phyloP scores from a whole-genome alignment of 2,329 filamentous ascomycete genomes.

The Aspergillus nomiae region DNA sequence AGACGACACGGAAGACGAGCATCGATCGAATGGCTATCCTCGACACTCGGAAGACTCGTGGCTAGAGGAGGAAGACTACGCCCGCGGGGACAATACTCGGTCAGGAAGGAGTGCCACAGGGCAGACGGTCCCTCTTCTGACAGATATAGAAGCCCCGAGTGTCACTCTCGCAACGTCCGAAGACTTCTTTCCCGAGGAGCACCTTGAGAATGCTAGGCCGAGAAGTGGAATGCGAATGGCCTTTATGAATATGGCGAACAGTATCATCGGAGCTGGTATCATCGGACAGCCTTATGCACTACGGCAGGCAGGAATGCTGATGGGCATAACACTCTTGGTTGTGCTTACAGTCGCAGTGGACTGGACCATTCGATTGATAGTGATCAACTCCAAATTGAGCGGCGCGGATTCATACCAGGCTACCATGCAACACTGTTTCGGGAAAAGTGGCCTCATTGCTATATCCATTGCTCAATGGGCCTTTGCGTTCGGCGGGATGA shows the following conservation, averaged over 20 bases:
- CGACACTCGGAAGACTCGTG: conserved; percentile 39
- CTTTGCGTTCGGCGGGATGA: conserved; percentile 98
- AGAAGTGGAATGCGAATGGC: conserved; percentile 84
- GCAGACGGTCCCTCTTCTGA: conserved; percentile 70
- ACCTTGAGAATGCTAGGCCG: conserved; percentile 66
- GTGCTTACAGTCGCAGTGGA: conserved; percentile 82
- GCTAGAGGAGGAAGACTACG: conserved; percentile 64
- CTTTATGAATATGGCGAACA: conserved; percentile 99
- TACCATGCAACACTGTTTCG: conserved; percentile 95
- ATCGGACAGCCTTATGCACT: conserved; percentile 95
- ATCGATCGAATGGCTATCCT: conserved; percentile 33
- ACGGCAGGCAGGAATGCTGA: conserved; percentile 81
- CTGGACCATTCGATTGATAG: conserved; percentile 97
- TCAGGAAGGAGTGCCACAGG: conserved; percentile 43
- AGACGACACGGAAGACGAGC: conserved; percentile 32
- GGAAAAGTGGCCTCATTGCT: conserved; percentile 80
- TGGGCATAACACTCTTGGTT: conserved; percentile 77
- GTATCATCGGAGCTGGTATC: conserved; percentile 79
- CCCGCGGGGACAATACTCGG: conserved; percentile 46
- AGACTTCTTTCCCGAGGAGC: conserved; percentile 59
- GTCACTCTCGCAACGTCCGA: conserved; percentile 68
- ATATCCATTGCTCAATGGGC: conserved; percentile 94
- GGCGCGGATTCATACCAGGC: conserved; percentile 93
- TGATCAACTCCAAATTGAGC: conserved; percentile 95
- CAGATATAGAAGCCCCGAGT: conserved; percentile 79